Evolutionary conservation across 805 yeast species (phyloP).

Genomic region (Ogataea pignaliae): DNA sequence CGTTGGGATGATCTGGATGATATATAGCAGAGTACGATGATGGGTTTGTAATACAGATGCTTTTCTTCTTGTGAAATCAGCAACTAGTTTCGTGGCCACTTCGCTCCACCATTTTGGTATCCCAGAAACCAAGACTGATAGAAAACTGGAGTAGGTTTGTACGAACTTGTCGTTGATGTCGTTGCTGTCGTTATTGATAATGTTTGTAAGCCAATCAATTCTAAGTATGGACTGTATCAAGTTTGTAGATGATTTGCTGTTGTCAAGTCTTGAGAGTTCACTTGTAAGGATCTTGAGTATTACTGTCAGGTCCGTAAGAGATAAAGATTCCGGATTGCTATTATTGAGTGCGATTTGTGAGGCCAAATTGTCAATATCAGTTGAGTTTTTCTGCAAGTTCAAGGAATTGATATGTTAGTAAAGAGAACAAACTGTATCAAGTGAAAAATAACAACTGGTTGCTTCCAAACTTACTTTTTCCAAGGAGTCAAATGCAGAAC

Average conservation of each 20-base stretch:
- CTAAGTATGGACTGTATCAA: constrained; percentile 60
- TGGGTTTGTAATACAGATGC: constrained; percentile 33
- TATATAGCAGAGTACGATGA: constrained; percentile 61
- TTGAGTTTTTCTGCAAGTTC: constrained; percentile 37
- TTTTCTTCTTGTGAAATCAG: constrained; percentile 43
- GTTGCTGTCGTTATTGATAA: constrained; percentile 11
- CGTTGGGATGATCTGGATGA: constrained; percentile 77
- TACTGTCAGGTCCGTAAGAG: constrained; percentile 46
- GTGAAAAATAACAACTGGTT: constrained; percentile 1
- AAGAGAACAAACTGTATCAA: constrained; percentile 2
- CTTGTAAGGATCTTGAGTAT: constrained; percentile 56
- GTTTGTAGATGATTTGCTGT: constrained; percentile 39
- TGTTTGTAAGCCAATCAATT: constrained; percentile 57
- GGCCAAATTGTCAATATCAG: constrained; percentile 56
- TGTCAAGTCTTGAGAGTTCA: constrained; percentile 66
- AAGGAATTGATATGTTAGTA: constrained; percentile 1
- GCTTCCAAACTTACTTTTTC: constrained; percentile 43
- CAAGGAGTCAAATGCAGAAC: constrained; percentile 65
- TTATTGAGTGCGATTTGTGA: constrained; percentile 53
- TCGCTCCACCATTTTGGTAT: constrained; percentile 88
- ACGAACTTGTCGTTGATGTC: constrained; percentile 31
- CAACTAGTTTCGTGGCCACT: constrained; percentile 64
- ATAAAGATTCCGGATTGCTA: constrained; percentile 49
- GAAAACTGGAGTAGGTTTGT: constrained; percentile 61
- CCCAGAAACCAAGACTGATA: constrained; percentile 75